Evolutionary conservation across 148 eudicot species (phyloP).

Genomic region (Fagopyrum esculentum): DNA sequence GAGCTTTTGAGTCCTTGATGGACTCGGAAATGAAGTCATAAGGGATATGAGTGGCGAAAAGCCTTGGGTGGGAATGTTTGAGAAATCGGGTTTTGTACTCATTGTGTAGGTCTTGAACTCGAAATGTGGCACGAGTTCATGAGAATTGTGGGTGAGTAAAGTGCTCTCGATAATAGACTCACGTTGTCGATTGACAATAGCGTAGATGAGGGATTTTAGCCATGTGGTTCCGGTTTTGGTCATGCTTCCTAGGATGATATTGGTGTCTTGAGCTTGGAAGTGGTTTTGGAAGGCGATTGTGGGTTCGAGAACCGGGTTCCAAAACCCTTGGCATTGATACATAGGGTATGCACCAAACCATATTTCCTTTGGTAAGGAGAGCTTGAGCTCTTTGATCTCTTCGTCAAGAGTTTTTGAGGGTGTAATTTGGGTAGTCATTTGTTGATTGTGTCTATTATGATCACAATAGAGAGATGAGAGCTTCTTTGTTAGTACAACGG

Average conservation of each 20-base stretch:
- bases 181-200: constrained; percentile 14
- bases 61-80: constrained; percentile 2
- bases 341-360: constrained; percentile 28
- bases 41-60: constrained; percentile 20
- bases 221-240: constrained; percentile 32
- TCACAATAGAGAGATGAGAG: background rate
- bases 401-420: background rate
- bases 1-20: constrained; percentile 12
- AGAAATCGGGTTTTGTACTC: constrained; percentile 8
- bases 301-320: constrained; percentile 17
- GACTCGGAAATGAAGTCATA: constrained; percentile 13
- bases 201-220: constrained; percentile 25
- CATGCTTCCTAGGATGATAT: constrained; percentile 23
- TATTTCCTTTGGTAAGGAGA: constrained; percentile 24
- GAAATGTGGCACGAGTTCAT: constrained; percentile 24
- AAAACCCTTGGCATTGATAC: constrained; percentile 25
- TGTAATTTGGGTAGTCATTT: background rate
- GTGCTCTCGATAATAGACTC: constrained; percentile 14
- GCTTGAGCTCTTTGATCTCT: constrained; percentile 10
- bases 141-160: constrained; percentile 28
- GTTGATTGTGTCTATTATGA: background rate
- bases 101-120: constrained; percentile 19
- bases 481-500: background rate
- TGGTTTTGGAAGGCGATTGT: no score
- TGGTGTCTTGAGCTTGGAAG: background rate